Conservation (phyloP, 2,329 filamentous ascomycete species). For the Penicillium nordicum region DNA sequence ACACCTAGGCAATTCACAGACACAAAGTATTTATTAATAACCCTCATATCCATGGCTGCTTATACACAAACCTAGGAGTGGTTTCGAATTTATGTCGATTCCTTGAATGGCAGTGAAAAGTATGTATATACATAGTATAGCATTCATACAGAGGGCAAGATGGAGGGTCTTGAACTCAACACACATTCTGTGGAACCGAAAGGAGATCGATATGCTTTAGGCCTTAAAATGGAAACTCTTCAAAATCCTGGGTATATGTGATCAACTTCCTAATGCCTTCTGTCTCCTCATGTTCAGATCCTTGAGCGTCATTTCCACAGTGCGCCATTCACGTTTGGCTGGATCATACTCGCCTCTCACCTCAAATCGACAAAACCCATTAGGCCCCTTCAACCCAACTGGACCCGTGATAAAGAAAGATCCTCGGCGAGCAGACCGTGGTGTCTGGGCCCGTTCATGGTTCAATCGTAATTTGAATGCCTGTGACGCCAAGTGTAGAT, state of each 20-base stretch:
- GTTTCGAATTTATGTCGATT: not conserved
- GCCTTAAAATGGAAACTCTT: not conserved
- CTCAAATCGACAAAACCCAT: conserved; percentile 36
- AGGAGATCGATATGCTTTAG: not conserved
- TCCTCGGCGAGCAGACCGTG: conserved; percentile 29
- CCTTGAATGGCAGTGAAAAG: not conserved
- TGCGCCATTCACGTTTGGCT: conserved; percentile 27
- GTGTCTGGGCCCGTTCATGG: conserved; percentile 20
- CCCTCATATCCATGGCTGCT: not conserved
- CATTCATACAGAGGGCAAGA: not conserved
- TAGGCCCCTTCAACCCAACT: conserved; percentile 33
- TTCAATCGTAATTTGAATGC: conserved; percentile 33
- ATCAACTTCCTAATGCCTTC: conserved; percentile 23
- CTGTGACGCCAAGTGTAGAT: conserved; percentile 32
- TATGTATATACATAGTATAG: not conserved
- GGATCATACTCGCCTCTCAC: conserved; percentile 38
- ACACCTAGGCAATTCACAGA: not conserved
- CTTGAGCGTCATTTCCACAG: conserved; percentile 30
- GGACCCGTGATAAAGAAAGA: conserved; percentile 35
- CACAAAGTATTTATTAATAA: not conserved
- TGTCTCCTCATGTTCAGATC: conserved; percentile 31
- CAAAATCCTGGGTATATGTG: not conserved
- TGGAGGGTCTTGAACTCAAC: not conserved
- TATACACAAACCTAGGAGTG: not conserved
- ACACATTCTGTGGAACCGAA: not conserved